Conservation (phyloP, 2,329 filamentous ascomycete species). For the Orbilia oligospora region DNA sequence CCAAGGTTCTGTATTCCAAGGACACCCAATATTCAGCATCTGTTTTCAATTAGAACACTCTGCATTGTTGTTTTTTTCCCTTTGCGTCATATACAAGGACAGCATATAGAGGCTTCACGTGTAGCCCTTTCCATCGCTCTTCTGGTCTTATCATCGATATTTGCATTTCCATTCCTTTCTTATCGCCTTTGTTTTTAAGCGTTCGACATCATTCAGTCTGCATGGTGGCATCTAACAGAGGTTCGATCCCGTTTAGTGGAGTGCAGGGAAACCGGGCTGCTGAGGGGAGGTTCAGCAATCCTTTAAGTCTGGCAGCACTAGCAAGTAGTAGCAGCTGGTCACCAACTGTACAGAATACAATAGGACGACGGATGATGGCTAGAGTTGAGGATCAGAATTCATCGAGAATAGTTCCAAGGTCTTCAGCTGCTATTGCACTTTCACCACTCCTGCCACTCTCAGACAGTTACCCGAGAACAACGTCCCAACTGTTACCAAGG, state of each 20-base stretch:
- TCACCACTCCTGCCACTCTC: conserved; percentile 47
- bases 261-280: conserved; percentile 52
- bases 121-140: conserved; percentile 45
- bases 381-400: conserved; percentile 61
- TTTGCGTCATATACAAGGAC: conserved; percentile 59
- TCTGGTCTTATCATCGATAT: conserved; percentile 43
- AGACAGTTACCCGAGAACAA: conserved; percentile 53
- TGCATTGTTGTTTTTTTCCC: conserved; percentile 58
- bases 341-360: conserved; percentile 46
- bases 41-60: conserved; percentile 58
- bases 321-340: conserved; percentile 57
- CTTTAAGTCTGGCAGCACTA: conserved; percentile 56
- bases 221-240: conserved; percentile 61
- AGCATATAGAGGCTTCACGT: conserved; percentile 58
- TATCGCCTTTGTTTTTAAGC: conserved; percentile 37
- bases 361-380: conserved; percentile 59
- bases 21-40: conserved; percentile 54
- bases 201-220: conserved; percentile 57
- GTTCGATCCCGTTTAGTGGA: conserved; percentile 60
- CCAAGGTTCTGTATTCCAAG: conserved; percentile 55
- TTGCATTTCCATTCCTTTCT: conserved; percentile 27
- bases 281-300: conserved; percentile 60
- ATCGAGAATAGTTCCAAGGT: conserved; percentile 57
- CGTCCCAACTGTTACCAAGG: conserved; percentile 54
- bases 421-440: conserved; percentile 47